Percentiles rank a stretch among this genome's conserved stretches.
Conservation (phyloP, 2,329 filamentous ascomycete species). For the Cladophialophora exuberans region DNA sequence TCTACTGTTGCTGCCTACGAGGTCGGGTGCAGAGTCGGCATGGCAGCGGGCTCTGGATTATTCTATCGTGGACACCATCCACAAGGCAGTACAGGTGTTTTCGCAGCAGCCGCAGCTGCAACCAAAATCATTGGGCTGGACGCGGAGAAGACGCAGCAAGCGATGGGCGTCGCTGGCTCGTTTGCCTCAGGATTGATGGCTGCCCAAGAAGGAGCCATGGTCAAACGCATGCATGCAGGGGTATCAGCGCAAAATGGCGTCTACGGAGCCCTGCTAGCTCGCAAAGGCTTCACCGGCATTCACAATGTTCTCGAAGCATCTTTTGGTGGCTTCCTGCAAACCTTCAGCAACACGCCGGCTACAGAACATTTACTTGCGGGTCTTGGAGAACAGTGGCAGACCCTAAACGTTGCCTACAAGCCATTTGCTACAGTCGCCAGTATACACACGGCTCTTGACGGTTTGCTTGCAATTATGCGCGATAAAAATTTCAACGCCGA, state of each 20-base stretch:
- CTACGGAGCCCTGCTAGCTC: conserved; percentile 44
- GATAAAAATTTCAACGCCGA: conserved; percentile 4
- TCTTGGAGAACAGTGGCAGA: conserved; percentile 43
- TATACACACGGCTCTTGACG: conserved; percentile 41
- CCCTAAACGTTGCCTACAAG: conserved; percentile 40
- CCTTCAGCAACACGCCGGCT: conserved; percentile 37
- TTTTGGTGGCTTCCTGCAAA: conserved; percentile 47
- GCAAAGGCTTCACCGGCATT: conserved; percentile 45
- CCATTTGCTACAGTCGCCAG: conserved; percentile 43
- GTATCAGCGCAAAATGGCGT: conserved; percentile 49
- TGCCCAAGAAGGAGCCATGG: conserved; percentile 46
- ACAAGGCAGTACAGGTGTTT: conserved; percentile 31
- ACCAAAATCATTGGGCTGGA: conserved; percentile 39
- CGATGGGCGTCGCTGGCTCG: conserved; percentile 45
- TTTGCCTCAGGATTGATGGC: conserved; percentile 45
- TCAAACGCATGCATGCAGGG: conserved; percentile 51
- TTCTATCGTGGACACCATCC: conserved; percentile 41
- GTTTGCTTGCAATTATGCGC: conserved; percentile 27
- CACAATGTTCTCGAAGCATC: conserved; percentile 44
- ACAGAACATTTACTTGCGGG: conserved; percentile 34
- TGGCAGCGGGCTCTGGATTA: conserved; percentile 43
- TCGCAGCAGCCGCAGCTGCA: conserved; percentile 26
- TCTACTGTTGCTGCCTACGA: conserved; percentile 43
- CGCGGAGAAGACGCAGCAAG: conserved; percentile 37
- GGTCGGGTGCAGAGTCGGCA: conserved; percentile 42